Evolutionary conservation across 495 filamentous ascomycete genomes (phyloP), one percentile per base, ranked within the genome.

Genomic region (Cenococcum geophilum): DNA sequence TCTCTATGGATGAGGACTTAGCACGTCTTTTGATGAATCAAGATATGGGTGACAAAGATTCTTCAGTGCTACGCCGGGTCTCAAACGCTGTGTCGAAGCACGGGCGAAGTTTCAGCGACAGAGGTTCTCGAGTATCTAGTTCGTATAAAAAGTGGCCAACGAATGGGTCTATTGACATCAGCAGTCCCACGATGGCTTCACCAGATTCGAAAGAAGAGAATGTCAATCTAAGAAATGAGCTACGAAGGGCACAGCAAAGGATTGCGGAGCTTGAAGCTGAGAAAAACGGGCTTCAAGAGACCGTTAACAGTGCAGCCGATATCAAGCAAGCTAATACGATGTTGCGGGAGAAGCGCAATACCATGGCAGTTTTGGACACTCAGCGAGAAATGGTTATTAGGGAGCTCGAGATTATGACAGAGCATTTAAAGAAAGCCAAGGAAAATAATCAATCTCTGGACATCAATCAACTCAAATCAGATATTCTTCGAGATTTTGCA

Each of bases 371-470:
- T 11, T 78, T 99, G 21, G 92, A 97, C 72, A 90, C 91, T 0
- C 89, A 96, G 74, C 87, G 91, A 25, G 95, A 99, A 73, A 91
- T 97, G 65, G 91, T 96, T 69, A 83, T 99, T 58, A 86, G 89
- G 21, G 92, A 99, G 70, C 79, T 99, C 22, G 88, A 92, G 60
- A 85, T 91, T 12, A 82, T 97, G 62, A 89, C 91, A 5, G 89
- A 93, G 22, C 83, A 86, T 59, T 76, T 89, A 12, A 82, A 83
- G 63, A 78, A 79, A 71, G 89, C 78, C 52, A 89, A 88, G 73
- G 80, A 84, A 20, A 81, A 76, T 63, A 77, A 72, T 45, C 61
- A 68, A 53, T 70, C 73, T 12, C 57, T 78, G 1, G 71, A 77
- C 55, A 64, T 77, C 22, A 62, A 70, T 21, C 47, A 60, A 68